Evolutionary conservation across 2,329 filamentous ascomycete species (phyloP), one percentile per base, ranked within the genome.

Genomic region (Thelonectria olida): DNA sequence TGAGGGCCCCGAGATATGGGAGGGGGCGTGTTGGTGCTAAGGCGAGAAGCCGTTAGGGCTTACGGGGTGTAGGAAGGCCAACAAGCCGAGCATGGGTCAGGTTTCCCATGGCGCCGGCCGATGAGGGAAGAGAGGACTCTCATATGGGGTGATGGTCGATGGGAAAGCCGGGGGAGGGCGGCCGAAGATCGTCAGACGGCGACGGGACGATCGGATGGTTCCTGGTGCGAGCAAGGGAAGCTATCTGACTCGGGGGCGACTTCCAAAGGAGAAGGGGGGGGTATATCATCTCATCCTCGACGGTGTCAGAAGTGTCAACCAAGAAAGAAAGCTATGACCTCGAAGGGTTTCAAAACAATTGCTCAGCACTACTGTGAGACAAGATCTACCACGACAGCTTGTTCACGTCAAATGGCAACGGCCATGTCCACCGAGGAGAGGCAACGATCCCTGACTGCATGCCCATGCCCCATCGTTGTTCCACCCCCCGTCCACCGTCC

Each of bases 171-270:
- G 25, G 28, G 38, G 44, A 54, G 53, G 44, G 52, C 25, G 34
- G 45, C 22, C 41, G 28, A 45, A 49, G 57, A 65, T 66, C 58
- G 53, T 60, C 44, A 54, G 51, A 61, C 44, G 39, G 55, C 54
- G 53, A 60, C 61, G 65, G 61, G 65, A 69, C 63, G 63, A 67
- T 71, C 48, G 49, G 58, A 60, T 63, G 62, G 64, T 63, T 67
- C 62, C 60, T 68, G 58, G 51, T 59, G 64, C 41, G 45, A 56
- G 54, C 39, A 55, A 58, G 57, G 39, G 48, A 57, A 55, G 47
- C 22, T 31, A 45, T 47, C 39, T 38, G 49, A 41, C 52, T 36
- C 31, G 22, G 44, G 22, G 44, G 36, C 38, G 52, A 44, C 31
- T 54, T 44, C 17, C 27, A 36, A n/a, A 25, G n/a, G 17, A 53